These are phyloP conservation scores for Bonnemaisonia californica DNA, from an alignment of 31 red algal genomes.

Conservation along the genomic window DNA sequence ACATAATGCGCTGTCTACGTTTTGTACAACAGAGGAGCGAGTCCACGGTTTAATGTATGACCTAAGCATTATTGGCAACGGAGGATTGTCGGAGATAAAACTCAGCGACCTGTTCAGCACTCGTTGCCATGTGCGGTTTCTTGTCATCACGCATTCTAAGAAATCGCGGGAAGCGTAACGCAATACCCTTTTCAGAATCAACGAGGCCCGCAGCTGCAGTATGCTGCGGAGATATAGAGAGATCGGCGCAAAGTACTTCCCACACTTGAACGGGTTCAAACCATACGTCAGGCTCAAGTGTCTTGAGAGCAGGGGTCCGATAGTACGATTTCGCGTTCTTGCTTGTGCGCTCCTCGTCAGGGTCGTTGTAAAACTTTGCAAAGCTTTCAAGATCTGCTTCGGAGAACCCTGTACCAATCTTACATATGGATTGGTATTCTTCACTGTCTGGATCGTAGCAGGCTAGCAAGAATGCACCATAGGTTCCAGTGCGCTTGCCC, in stretches of 20 bases:
- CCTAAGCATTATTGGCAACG: slow-evolving; percentile 44
- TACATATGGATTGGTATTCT: slow-evolving; percentile 90
- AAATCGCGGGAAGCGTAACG: slow-evolving; percentile 93
- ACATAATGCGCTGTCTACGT: too few relatives aligned
- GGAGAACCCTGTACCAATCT: slow-evolving; percentile 96
- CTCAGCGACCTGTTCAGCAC: slow-evolving; percentile 84
- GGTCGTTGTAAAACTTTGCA: slow-evolving; percentile 70
- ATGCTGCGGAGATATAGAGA: slow-evolving; percentile 88
- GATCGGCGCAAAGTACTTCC: slow-evolving; percentile 96
- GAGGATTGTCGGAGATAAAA: slow-evolving; percentile 86
- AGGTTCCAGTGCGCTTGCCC: slow-evolving; percentile 92
- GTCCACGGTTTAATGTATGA: slow-evolving; percentile 14
- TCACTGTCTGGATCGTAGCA: slow-evolving; percentile 97
- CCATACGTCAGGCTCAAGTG: slow-evolving; percentile 91
- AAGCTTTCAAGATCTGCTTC: slow-evolving; percentile 86
- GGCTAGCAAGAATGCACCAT: slow-evolving; percentile 94
- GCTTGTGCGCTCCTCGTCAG: slow-evolving; percentile 23
- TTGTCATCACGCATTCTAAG: slow-evolving; percentile 92
- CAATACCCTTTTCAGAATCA: slow-evolving; percentile 82
- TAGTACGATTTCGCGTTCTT: slow-evolving; percentile 59
- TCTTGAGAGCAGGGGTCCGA: slow-evolving; percentile 38
- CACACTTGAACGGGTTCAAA: slow-evolving; percentile 96
- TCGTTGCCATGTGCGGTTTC: slow-evolving; percentile 84
- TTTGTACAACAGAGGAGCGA: too few relatives aligned
- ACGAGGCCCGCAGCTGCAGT: slow-evolving; percentile 82